These are phyloP conservation scores for Aspergillus sp. DNA, from an alignment of 2,329 filamentous ascomycete genomes.

Conservation along the genomic window DNA sequence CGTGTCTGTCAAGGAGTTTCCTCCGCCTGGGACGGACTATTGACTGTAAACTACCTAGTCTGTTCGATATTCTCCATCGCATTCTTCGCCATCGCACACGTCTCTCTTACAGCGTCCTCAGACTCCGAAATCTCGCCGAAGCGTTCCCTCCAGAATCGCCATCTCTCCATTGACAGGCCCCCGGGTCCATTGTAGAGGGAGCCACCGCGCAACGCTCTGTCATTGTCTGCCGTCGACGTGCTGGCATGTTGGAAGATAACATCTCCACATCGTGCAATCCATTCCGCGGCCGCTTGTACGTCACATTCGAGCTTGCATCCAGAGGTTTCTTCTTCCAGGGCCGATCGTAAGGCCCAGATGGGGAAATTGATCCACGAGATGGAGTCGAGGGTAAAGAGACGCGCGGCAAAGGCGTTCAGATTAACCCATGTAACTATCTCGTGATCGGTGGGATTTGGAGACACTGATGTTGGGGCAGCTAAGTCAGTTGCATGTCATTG, in stretches of 20 bases:
- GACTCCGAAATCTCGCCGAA: background rate
- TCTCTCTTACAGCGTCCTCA: background rate
- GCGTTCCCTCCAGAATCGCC: conserved; percentile 14
- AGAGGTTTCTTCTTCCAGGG: conserved; percentile 6
- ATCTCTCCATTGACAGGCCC: conserved; percentile 8
- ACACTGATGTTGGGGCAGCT: background rate
- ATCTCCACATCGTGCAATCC: conserved; percentile 9
- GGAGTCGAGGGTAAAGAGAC: conserved; percentile 3
- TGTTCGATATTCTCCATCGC: conserved; percentile 3
- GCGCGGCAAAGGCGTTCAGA: conserved; percentile 13
- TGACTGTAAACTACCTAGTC: background rate
- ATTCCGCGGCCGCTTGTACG: conserved; percentile 6
- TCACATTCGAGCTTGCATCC: conserved; percentile 1
- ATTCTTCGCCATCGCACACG: background rate
- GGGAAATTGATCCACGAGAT: conserved; percentile 4
- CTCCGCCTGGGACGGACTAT: background rate
- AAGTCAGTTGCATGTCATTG: background rate
- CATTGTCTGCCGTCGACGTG: background rate
- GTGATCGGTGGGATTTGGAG: background rate
- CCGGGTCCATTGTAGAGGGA: conserved; percentile 8
- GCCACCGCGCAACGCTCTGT: conserved; percentile 4
- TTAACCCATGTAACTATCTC: conserved; percentile 7
- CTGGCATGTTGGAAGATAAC: background rate
- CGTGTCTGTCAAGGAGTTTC: too few relatives aligned
- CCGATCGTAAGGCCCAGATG: conserved; percentile 11